Percentiles rank a stretch among this genome's conserved stretches.
Conservation (phyloP, 345 rosid species). For the Cardamine occulta region DNA sequence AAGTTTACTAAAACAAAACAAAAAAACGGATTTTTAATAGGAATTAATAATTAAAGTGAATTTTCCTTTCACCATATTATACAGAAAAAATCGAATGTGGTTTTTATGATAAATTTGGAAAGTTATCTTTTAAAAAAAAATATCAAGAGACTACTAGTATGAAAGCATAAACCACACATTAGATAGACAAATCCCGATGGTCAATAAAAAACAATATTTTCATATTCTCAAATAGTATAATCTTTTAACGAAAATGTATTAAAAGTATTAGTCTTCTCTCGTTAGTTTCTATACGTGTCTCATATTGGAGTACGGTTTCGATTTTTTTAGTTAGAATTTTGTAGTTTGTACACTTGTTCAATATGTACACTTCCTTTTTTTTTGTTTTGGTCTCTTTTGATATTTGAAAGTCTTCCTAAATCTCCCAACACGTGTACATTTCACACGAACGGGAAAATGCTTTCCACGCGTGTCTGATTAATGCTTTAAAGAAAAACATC, state of each 20-base stretch:
- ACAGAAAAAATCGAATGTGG: too few species aligned
- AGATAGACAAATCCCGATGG: background rate
- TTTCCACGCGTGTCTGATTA: too few species aligned
- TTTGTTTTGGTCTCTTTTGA: slow-evolving; percentile 17
- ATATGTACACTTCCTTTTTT: too few species aligned
- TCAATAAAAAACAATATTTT: background rate
- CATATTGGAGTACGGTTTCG: background rate
- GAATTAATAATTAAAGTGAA: background rate
- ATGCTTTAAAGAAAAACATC: too few species aligned
- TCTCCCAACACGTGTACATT: slow-evolving; percentile 36
- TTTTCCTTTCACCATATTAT: too few species aligned
- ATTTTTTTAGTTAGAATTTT: slow-evolving; percentile 22
- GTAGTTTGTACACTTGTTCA: slow-evolving; percentile 43
- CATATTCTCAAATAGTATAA: background rate
- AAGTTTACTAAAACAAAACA: background rate
- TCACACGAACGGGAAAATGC: too few species aligned
- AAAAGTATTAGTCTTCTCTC: background rate
- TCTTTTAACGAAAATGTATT: background rate
- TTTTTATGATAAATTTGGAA: too few species aligned
- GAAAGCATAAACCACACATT: too few species aligned
- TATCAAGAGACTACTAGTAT: too few species aligned
- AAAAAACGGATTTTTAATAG: background rate
- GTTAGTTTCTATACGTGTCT: slow-evolving; percentile 33
- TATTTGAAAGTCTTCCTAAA: slow-evolving; percentile 36
- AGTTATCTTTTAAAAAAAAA: too few species aligned